Evolutionary conservation across 805 yeast species (phyloP).

Genomic region (Brettanomyces nanus): DNA sequence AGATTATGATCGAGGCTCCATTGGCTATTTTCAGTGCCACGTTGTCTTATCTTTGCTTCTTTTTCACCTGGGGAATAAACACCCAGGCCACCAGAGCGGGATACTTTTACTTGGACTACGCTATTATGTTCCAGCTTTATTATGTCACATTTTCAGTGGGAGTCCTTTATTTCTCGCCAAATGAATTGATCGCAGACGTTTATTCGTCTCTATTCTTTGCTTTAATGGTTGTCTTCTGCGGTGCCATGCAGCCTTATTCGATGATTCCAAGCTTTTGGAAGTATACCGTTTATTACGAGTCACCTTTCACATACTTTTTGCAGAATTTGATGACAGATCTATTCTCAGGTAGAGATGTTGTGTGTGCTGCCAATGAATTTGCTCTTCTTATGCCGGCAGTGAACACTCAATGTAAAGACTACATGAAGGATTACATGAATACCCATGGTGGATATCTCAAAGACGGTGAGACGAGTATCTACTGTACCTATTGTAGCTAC

Average conservation of each 20-base stretch:
- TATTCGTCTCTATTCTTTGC: slow-evolving; percentile 31
- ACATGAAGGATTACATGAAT: slow-evolving; percentile 27
- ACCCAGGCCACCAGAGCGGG: slow-evolving; percentile 28
- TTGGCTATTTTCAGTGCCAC: slow-evolving; percentile 42
- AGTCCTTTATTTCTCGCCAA: slow-evolving; percentile 36
- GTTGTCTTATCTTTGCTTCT: slow-evolving; percentile 37
- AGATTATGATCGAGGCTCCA: slow-evolving; percentile 47
- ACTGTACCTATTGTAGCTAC: slow-evolving; percentile 19
- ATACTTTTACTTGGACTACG: slow-evolving; percentile 26
- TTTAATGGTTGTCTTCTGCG: slow-evolving; percentile 28
- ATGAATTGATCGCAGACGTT: slow-evolving; percentile 34
- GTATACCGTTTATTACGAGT: slow-evolving; percentile 32
- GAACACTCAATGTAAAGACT: slow-evolving; percentile 44
- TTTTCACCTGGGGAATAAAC: slow-evolving; percentile 38
- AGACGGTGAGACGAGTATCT: slow-evolving; percentile 19
- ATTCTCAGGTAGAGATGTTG: slow-evolving; percentile 31
- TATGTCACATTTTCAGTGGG: slow-evolving; percentile 29
- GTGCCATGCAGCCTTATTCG: slow-evolving; percentile 34
- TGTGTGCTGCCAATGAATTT: slow-evolving; percentile 31
- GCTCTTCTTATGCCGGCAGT: slow-evolving; percentile 32
- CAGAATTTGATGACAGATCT: slow-evolving; percentile 33
- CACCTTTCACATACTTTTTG: slow-evolving; percentile 42
- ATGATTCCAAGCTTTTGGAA: slow-evolving; percentile 44
- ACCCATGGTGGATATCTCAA: slow-evolving; percentile 38
- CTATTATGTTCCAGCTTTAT: slow-evolving; percentile 24